Evolutionary conservation across 2,329 filamentous ascomycete genomes (phyloP), one percentile per base, ranked within the genome.

Genomic region (Aureobasidium sp.): DNA sequence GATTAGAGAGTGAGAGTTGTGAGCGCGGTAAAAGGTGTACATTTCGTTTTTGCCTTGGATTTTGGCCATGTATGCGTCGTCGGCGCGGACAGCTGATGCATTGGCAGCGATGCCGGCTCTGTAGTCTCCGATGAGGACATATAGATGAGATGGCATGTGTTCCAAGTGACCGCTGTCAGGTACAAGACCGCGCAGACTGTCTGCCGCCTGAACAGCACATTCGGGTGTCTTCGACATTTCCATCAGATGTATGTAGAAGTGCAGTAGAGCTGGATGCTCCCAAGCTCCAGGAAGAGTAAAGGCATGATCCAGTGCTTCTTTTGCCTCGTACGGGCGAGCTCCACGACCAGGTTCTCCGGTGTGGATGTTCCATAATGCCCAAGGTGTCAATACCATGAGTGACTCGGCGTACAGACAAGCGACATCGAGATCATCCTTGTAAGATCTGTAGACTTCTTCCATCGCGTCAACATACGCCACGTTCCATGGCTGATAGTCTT

Each of bases 111-210:
- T 89, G 5, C 90, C 91, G 8, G 83, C 82, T 36, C 85, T 81
- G 73, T 94, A 95, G 71, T 94, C 88, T 20, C 93, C 93, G 31
- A 90, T 86, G 0, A 94, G 84, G 13, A 93, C 86, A 74, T 95
- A 92, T 38, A 95, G 81, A 75, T 95, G 93, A 0, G 89, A 89
- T 0, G 92, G 92, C 93, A 95, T 95, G 73, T 94, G 91, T 50
- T 89, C 83, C 0, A 93, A 79, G 75, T 94, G 92, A 0, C 91
- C 91, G 0, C 88, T 84, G 73, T 93, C 91, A 0, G 91, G 91
- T 0, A 91, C 86, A 2, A 93, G 82, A 13, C 82, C 83, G 31
- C 91, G 88, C 20, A 94, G 82, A 25, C 80, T 78, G 71, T 93
- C 85, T 9, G 90, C 91, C 0, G 85, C 81, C 0, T 85, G 79